phyloP scores from a whole-genome alignment of 1,284 basidiomycete species.

The Laetiporus sulphureus region DNA sequence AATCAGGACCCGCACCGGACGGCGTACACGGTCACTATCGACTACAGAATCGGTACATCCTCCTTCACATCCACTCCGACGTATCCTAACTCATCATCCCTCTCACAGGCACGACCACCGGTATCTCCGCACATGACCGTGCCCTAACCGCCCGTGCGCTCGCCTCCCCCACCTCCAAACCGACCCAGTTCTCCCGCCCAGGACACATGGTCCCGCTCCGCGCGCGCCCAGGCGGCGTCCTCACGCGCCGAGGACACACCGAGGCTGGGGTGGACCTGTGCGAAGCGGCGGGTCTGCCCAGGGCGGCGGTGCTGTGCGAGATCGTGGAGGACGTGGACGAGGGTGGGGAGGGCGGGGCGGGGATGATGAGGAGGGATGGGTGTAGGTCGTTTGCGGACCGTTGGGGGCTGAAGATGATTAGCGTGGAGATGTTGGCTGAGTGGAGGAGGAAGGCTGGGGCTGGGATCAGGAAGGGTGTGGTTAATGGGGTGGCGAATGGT shows the following conservation, averaged over 20 bases:
- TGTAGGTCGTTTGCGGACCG: constrained; percentile 88
- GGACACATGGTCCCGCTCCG: constrained; percentile 95
- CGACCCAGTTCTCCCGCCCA: constrained; percentile 86
- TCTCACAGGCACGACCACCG: constrained; percentile 78
- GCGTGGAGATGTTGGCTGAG: constrained; percentile 74
- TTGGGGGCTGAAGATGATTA: constrained; percentile 92
- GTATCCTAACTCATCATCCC: constrained; percentile 1
- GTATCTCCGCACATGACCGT: constrained; percentile 95
- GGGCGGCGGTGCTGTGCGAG: constrained; percentile 89
- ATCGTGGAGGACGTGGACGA: constrained; percentile 91
- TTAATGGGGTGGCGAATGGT: too few relatives aligned
- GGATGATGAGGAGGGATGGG: constrained; percentile 95
- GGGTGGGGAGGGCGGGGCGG: constrained; percentile 79
- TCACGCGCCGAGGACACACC: constrained; percentile 88
- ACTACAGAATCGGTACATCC: constrained; percentile 77
- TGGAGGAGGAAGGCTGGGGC: constrained; percentile 21
- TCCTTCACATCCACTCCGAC: neutral
- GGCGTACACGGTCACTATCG: constrained; percentile 96
- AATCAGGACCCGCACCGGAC: constrained; percentile 92
- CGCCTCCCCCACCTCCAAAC: constrained; percentile 47
- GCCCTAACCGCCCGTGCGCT: constrained; percentile 83
- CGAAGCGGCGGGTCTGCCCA: constrained; percentile 67
- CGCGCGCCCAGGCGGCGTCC: constrained; percentile 80
- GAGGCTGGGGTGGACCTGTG: constrained; percentile 91
- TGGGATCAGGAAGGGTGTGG: too few relatives aligned